Base-by-base conservation (phyloP, 495 filamentous ascomycete species). In the Aspergillus avenaceus region DNA sequence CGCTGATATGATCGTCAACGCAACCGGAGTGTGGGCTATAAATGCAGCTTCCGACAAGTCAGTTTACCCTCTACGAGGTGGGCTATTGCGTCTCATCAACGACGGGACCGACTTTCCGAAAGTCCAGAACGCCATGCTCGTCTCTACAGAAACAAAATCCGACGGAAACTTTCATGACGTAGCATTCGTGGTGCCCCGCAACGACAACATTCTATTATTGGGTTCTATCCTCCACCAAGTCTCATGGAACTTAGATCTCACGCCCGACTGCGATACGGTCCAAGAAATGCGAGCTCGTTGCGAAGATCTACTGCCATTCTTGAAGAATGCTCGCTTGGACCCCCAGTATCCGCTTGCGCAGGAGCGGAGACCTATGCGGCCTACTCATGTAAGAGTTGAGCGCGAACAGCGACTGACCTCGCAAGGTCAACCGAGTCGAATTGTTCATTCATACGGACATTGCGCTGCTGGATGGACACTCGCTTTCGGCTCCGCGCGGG, bases 381-480 rank as follows among this genome's bases (percentile, higher is more conserved):
- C 53, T 23, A 38, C 52, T 11, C 72, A 75, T 44, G 67, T 78
- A 3, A 65, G 74, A 23, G 71, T 77, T 2, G 74, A 76, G 48
- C 61, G 72, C 0, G 75, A 78, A 46, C 56, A 65, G 12, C 61
- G 71, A 5, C 22, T 23, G 22, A 49, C 8, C 5, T 25, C n/a
- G 4, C 8, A 25, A 8, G 13, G 56, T 6, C 58, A 59, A 16
- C 54, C 62, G 45, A 69, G 65, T 53, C 56, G 63, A 19, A 71
- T 77, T 46, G 64, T 79, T 12, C 76, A 78, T 52, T 65, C 63
- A 1, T 79, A 79, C 50, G 76, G 75, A 5, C 76, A 78, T 41
- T 73, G 74, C 1, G 73, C 70, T 6, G 65, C 69, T 8, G 75
- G 75, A 7, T 79, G 73, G 75, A 69, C 61, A 36, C 45, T 79